phyloP scores from a whole-genome alignment of 768 basidiomycete genomes.

The Suillus alpinus region DNA sequence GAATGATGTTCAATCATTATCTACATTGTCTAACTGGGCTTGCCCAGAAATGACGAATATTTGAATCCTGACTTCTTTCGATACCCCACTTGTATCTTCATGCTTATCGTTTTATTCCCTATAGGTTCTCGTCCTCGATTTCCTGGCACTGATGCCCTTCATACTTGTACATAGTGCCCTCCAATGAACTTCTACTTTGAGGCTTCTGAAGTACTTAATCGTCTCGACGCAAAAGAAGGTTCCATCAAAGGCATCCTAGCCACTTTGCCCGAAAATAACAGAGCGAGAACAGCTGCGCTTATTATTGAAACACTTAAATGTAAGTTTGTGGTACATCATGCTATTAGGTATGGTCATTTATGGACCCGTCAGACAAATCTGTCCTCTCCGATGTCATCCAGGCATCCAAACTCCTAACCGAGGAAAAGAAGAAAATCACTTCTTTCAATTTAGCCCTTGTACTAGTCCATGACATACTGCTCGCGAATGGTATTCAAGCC shows the following conservation, averaged over 20 bases:
- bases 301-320: constrained; percentile 97
- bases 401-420: constrained; percentile 61
- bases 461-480: constrained; percentile 86
- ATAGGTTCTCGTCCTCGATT: constrained; percentile 14
- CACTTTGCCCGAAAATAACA: constrained; percentile 67
- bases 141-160: constrained; percentile 15
- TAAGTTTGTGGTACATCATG: constrained; percentile 31
- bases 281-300: constrained; percentile 79
- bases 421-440: constrained; percentile 75
- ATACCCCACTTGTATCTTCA: constrained; percentile 10
- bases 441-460: constrained; percentile 77
- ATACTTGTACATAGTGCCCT: constrained; percentile 22
- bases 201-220: constrained; percentile 79
- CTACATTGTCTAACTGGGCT: constrained; percentile 87
- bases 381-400: constrained; percentile 70
- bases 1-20: constrained; percentile 68
- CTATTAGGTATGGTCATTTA: not conserved
- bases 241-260: constrained; percentile 85
- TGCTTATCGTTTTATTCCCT: constrained; percentile 27
- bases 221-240: constrained; percentile 85
- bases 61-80: constrained; percentile 20
- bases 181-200: constrained; percentile 96
- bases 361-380: constrained; percentile 59
- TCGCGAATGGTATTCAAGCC: constrained; percentile 84
- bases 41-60: constrained; percentile 48